Evolutionary conservation across 2,329 filamentous ascomycete genomes (phyloP), one percentile per base, ranked within the genome.

Genomic region (Botrytis porri): DNA sequence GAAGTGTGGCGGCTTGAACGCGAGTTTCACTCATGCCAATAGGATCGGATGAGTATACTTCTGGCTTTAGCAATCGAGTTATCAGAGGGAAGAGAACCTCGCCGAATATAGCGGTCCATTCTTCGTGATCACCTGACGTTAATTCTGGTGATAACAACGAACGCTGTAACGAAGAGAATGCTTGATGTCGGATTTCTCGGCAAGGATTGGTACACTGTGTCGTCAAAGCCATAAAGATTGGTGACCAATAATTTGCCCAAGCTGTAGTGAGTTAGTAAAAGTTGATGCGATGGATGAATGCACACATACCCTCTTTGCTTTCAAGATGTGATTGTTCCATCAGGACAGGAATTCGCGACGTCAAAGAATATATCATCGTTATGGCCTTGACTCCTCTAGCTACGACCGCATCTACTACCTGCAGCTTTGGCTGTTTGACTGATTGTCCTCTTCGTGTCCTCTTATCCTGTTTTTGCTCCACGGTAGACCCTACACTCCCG

Each of bases 171-270:
- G 91, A 93, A 12, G 92, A 90, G 78, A 98, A 93, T 1, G 96
- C 94, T 79, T 97, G 88, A 78, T 97, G 93, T 4, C 96, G 90
- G 74, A 99, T 93, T 78, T 98, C 95, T 71, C 95, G 92, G 80
- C 94, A 98, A 0, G 95, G 94, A 80, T 98, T 99, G 71, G 93
- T 93, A 82, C 95, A 98, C 83, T 99, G 96, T 7, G 89, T 90
- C 4, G 93, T 96, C 29, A 99, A 84, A 9, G 94, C 93, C 77
- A 94, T 90, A 82, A 99, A 96, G 39, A 99, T 94, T 2, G 95
- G 96, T 22, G 95, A 91, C 96, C 96, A 99, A 82, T 99, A 99
- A 14, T 96, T 94, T 69, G 94, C 94, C 96, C 96, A 99, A 22
- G 96, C 96, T 73, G 29, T 35, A 43, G 9, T 48, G 29, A 37